phyloP scores from a whole-genome alignment of 352 stramenopile genomes.

The Phytophthora pluvialis region DNA sequence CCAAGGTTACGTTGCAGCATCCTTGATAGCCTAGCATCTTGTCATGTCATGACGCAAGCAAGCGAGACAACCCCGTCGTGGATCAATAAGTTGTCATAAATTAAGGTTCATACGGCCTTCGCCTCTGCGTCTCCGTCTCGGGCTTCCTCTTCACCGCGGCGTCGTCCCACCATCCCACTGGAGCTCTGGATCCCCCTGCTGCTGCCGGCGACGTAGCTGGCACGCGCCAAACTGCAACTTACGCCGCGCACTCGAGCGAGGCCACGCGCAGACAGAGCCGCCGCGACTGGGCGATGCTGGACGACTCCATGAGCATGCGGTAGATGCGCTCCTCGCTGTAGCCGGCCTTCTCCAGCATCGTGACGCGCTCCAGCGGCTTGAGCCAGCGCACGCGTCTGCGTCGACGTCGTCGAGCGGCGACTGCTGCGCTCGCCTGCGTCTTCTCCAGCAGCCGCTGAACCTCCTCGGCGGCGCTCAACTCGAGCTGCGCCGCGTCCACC shows the following conservation, averaged over 20 bases:
- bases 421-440: neutral
- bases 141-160: neutral
- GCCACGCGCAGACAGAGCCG: constrained; percentile 32
- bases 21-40: too few species aligned
- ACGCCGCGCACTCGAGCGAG: constrained; percentile 12
- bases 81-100: constrained; percentile 29
- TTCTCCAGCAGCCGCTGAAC: neutral
- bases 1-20: too few species aligned
- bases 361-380: constrained; percentile 63
- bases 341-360: constrained; percentile 63
- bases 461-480: constrained; percentile 14
- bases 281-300: constrained; percentile 66
- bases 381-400: constrained; percentile 55
- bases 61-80: neutral
- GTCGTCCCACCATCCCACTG: neutral
- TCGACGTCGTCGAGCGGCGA: constrained; percentile 7
- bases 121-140: neutral
- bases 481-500: constrained; percentile 41
- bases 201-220: neutral
- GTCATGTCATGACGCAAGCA: too few species aligned
- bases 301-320: constrained; percentile 69
- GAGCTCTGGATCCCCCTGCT: neutral
- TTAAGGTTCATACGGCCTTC: constrained; percentile 6
- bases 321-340: constrained; percentile 66
- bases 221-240: constrained; percentile 41